Evolutionary conservation across 2,329 filamentous ascomycete species (phyloP), one percentile per base, ranked within the genome.

Genomic region (Ophiostoma australiae): DNA sequence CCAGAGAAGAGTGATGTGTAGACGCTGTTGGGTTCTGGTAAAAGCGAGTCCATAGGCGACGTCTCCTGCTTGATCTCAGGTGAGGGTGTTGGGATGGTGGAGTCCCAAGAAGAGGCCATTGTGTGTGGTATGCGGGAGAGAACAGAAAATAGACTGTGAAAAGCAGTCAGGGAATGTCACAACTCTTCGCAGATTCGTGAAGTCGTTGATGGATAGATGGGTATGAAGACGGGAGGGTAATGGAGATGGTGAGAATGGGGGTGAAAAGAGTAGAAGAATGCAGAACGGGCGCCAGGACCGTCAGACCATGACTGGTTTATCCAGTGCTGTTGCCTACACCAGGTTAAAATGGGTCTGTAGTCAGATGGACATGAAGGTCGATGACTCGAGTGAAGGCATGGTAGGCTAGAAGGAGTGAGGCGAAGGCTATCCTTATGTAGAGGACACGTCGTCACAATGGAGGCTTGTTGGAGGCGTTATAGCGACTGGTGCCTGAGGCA

Each of bases 11-110:
- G 39, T 10, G 73, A 82, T 80, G 72, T 55, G 31, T 67, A 72
- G 20, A 39, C 31, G 11, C 70, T 66, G 44, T 23, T 67, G 2
- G 84, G 83, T 0, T 81, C 79, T 2, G 85, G 86, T 52, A 86
- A 77, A 65, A 86, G 80, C 5, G 85, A 86, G 77, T 87, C 85
- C 77, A 83, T 79, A 2, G 85, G 85, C 58, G 85, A 87, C 72
- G 80, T 76, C 78, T 87, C 84, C 74, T 85, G 81, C 78, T 87
- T 86, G 78, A 84, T 77, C 72, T 80, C 76, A 52, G 84, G 81
- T 71, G 83, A 80, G 17, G 76, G 75, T 68, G 79, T 52, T n/a
- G 71, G 27, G 2, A 65, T 33, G 6, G 65, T 17, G 7, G 69
- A n/a, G 20, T 70, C 67, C 69, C 69, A 70, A 4, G 48, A 70